Evolutionary conservation across 331 rosid genomes (phyloP), one percentile per base, ranked within the genome.

Genomic region (Quercus phellos): DNA sequence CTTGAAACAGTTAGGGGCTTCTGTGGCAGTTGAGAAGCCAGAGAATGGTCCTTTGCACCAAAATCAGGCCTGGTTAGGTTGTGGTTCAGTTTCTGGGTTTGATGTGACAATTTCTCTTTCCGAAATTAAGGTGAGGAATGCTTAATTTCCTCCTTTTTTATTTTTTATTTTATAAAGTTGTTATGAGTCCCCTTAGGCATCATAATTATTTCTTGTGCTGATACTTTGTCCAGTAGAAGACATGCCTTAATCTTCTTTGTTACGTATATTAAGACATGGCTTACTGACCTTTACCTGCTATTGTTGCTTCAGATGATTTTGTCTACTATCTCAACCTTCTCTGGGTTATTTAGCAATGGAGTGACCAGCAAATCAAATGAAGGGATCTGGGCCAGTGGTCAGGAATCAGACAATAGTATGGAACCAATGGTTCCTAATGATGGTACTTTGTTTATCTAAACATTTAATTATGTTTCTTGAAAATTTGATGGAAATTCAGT

Each of bases 401-500:
- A 79, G 74, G 89, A 84, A 80, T 71, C 70, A 46, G 78, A 85
- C 56, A 83, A 74, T 76, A 74, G 68, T 79, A 73, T 87, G 84
- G 95, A 87, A 80, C 82, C 85, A 56, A 42, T 86, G 85, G 73
- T 92, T 85, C 98, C 99, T 59, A 78, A 94, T 79, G 99, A 94
- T 79, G 99, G 99, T 94, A 90, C 59, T 73, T 4, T 22, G 24
- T 81, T 70, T 74, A 35, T 18, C 81, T 24, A 21, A 63, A 51
- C 53, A 24, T 79, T 86, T 61, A 72, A 81, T 73, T 55, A 30
- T 79, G 79, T 59, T 72, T 72, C 58, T 72, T 81, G 72, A 55
- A 70, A 67, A 35, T 78, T 81, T 19, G 73, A 66, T 61, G 29
- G 42, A 81, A 78, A 60, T 77, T 78, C 73, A 81, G 70, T 79